Conservation (phyloP, 2,329 filamentous ascomycete species). For the Nemania bipapillata region DNA sequence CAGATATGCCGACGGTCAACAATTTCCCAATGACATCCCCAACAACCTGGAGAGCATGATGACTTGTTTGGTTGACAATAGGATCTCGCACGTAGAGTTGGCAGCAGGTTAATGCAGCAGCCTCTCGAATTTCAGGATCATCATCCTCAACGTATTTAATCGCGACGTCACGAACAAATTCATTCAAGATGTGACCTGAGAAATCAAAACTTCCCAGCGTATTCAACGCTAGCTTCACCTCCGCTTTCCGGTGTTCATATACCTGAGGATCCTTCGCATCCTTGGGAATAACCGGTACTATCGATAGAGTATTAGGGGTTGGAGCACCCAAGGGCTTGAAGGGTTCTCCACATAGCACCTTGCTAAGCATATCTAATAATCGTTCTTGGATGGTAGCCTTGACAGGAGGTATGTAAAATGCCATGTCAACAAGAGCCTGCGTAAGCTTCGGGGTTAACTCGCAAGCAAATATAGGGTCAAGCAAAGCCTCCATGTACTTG, state of each 20-base stretch:
- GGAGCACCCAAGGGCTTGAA: conserved; percentile 94
- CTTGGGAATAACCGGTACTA: conserved; percentile 84
- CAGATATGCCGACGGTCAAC: conserved; percentile 91
- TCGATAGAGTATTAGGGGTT: conserved; percentile 79
- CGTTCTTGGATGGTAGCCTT: conserved; percentile 93
- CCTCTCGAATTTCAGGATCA: conserved; percentile 90
- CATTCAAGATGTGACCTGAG: conserved; percentile 88
- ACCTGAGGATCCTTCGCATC: conserved; percentile 85
- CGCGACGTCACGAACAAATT: conserved; percentile 97
- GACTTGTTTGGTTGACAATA: conserved; percentile 97
- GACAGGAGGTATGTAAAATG: conserved; percentile 96
- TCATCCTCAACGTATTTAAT: conserved; percentile 98
- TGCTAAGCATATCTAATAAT: conserved; percentile 91
- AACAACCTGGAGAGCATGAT: conserved; percentile 95
- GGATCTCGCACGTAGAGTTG: conserved; percentile 97
- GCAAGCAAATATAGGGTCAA: conserved; percentile 97
- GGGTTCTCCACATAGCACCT: conserved; percentile 89
- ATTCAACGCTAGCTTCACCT: conserved; percentile 91
- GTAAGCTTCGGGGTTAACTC: conserved; percentile 93
- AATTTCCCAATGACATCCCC: conserved; percentile 98
- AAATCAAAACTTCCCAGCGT: conserved; percentile 99
- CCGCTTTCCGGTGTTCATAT: conserved; percentile 82
- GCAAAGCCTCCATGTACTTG: conserved; percentile 96
- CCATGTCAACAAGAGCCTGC: conserved; percentile 96
- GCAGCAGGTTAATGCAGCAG: conserved; percentile 94